A percentile compares a stretch with the other conserved stretches of the same genome.
These are phyloP conservation scores for Ceratonia siliqua DNA, from an alignment of 306 rosid genomes.

Conservation along the genomic window DNA sequence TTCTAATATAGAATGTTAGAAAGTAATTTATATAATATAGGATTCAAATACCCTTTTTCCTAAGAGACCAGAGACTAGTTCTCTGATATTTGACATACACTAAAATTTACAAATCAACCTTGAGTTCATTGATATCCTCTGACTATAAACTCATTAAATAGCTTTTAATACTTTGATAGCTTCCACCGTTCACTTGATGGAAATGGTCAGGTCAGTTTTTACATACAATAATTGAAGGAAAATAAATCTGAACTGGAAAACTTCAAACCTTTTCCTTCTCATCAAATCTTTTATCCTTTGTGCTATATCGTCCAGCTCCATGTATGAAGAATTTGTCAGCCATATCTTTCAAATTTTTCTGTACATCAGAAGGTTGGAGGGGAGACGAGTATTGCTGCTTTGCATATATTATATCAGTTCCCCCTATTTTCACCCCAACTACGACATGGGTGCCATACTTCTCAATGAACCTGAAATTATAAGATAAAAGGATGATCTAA, in stretches of 20 bases:
- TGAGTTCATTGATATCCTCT: neutral
- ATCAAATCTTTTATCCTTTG: conserved; percentile 36
- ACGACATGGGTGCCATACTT: conserved; percentile 79
- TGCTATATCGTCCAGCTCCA: conserved; percentile 36
- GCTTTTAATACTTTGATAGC: neutral
- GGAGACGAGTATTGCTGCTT: conserved; percentile 75
- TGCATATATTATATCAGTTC: conserved; percentile 70
- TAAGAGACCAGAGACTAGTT: neutral
- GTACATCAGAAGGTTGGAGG: conserved; percentile 66
- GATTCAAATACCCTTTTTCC: neutral
- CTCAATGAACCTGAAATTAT: conserved; percentile 61
- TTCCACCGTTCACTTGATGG: neutral
- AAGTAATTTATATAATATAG: neutral
- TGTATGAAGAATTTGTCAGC: conserved; percentile 56
- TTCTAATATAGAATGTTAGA: neutral
- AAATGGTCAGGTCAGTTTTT: neutral
- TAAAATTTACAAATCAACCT: conserved; percentile 3
- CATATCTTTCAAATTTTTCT: conserved; percentile 69
- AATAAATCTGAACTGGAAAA: conserved; percentile 23
- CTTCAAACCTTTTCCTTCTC: conserved; percentile 45
- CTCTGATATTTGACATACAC: conserved; percentile 1
- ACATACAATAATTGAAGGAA: conserved; percentile 20
- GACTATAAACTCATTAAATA: neutral
- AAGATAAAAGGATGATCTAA: conserved; percentile 1
- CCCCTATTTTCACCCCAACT: conserved; percentile 76